Base-by-base conservation (phyloP, 2,329 filamentous ascomycete genomes). In the Trichoderma brevicompactum region DNA sequence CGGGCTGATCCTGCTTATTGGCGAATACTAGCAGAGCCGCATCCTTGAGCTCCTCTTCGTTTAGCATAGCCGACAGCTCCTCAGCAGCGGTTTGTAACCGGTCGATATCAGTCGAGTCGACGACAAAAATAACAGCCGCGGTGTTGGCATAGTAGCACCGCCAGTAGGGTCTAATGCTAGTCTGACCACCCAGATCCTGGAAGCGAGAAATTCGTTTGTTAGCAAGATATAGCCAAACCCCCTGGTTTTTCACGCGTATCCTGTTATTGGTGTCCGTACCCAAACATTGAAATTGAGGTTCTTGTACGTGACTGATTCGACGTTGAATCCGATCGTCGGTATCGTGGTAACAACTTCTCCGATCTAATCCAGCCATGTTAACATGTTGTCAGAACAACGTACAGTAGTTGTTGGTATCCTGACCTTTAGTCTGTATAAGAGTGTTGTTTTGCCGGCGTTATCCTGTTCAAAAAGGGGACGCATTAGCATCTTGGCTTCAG, bases 101-200 rank as follows among this genome's bases (percentile, higher is more conserved):
- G 75, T 98, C 94, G 75, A 98, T 96, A 83, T 99, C 95, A 71
- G 95, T 99, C 48, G 91, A 95, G 78, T 99, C 95, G 75, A 99
- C 94, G 68, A 99, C 95, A 82, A 99, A 99, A 74, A 99, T 94
- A 70, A 99, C 95, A 17, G 95, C 95, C 36, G 95, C 94, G 0
- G 95, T 99, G 82, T 99, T 98, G 76, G 94, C 92, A 76, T 98
- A 99, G 85, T 99, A 99, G 82, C 95, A 99, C 78, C 95, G 88
- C 95, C 95, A 99, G 83, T 99, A 99, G 2, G 95, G 95, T 70
- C 95, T 88, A 77, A 99, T 99, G 71, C 91, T 96, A n/a, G 95
- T 99, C 83, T 99, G 95, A 44, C 95, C 95, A 75, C 95, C 94
- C 54, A 98, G 85, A 82, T 98, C 94, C 89, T 92, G 71, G 58